Conservation (phyloP, 2,329 filamentous ascomycete genomes). For the Zasmidium citrigriseum region DNA sequence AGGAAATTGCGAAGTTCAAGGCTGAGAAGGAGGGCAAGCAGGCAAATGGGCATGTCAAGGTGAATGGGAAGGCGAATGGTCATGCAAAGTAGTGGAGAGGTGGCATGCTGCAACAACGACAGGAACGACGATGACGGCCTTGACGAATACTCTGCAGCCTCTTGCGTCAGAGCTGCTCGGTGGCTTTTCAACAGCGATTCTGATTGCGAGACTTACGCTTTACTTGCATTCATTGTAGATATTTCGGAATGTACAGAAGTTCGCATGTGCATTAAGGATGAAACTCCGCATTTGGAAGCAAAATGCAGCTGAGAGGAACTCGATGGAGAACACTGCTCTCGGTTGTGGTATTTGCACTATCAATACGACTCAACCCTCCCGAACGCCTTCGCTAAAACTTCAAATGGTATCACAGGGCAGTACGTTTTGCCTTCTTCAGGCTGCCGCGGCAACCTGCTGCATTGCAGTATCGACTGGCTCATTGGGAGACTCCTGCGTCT, state of each 20-base stretch:
- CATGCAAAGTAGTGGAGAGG: conserved; percentile 27
- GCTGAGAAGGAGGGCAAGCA: conserved; percentile 54
- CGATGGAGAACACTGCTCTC: background rate
- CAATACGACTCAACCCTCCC: background rate
- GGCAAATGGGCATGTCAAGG: conserved; percentile 19
- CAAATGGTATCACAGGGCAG: background rate
- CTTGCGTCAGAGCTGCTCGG: no score
- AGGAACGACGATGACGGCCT: background rate
- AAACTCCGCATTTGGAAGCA: no score
- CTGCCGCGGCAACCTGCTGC: conserved; percentile 1
- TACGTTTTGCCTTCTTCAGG: background rate
- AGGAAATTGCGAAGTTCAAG: conserved; percentile 75
- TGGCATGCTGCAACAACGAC: background rate
- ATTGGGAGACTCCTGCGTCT: background rate
- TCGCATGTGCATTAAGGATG: no score
- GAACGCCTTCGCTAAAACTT: conserved; percentile 6
- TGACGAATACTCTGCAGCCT: background rate
- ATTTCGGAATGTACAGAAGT: no score
- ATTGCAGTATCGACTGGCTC: conserved; percentile 1
- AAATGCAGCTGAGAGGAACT: background rate
- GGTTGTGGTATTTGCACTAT: background rate
- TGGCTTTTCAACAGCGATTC: no score
- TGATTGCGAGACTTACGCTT: background rate
- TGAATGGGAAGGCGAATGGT: conserved; percentile 28
- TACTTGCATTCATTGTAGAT: no score